phyloP scores from a whole-genome alignment of 139 green algal genomes.

The Chlamydomonas eustigma region DNA sequence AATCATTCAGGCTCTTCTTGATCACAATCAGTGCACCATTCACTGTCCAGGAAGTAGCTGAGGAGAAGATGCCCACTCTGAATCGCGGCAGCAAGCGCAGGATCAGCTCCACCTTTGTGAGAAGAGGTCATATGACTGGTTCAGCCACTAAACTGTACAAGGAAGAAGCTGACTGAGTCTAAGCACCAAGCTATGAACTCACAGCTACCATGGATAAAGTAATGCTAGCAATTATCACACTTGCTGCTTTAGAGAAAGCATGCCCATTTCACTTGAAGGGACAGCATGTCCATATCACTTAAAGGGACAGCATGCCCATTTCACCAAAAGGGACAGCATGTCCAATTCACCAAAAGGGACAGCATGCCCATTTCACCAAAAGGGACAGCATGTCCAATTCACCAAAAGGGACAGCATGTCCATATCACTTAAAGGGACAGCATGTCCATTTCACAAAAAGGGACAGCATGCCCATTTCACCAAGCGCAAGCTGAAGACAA shows the following conservation, averaged over 20 bases:
- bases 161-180: no score
- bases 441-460: neutral
- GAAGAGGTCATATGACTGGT: no score
- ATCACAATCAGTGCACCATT: neutral
- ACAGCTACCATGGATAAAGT: no score
- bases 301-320: neutral
- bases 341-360: neutral
- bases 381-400: neutral
- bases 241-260: neutral
- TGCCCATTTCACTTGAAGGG: neutral
- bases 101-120: neutral
- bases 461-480: neutral
- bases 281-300: neutral
- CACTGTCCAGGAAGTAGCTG: neutral
- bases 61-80: conserved; percentile 1
- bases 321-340: neutral
- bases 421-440: neutral
- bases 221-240: neutral
- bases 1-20: neutral
- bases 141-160: no score
- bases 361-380: neutral
- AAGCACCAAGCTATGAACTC: no score
- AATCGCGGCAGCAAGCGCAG: neutral
- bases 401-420: neutral
- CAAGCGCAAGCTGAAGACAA: neutral